Evolutionary conservation across 2,329 filamentous ascomycete species (phyloP).

Genomic region (Graphium sp.): DNA sequence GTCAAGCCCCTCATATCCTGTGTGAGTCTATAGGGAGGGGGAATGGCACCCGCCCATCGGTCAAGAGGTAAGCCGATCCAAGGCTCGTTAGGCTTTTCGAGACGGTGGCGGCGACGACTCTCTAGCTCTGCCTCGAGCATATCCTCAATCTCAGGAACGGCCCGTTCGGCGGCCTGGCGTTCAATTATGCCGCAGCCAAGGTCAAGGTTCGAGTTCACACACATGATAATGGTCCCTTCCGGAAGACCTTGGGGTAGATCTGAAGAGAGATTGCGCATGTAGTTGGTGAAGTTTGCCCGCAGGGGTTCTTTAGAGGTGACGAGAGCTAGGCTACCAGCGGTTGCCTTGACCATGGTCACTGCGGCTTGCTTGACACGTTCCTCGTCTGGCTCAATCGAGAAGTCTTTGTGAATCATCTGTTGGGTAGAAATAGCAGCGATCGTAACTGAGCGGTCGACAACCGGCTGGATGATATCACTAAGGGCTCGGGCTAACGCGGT

Average conservation of each 20-base stretch:
- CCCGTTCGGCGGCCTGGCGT: conserved; percentile 85
- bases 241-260: conserved; percentile 69
- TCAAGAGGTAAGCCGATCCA: conserved; percentile 72
- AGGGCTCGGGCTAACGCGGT: conserved; percentile 78
- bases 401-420: conserved; percentile 92
- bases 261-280: conserved; percentile 57
- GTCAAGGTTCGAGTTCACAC: conserved; percentile 94
- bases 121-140: conserved; percentile 74
- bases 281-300: conserved; percentile 92
- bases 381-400: conserved; percentile 82
- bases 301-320: conserved; percentile 98
- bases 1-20: conserved; percentile 58
- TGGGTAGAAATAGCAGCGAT: conserved; percentile 95
- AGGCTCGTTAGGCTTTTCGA: conserved; percentile 61
- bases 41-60: conserved; percentile 86
- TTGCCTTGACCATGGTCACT: conserved; percentile 85
- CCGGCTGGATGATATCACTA: conserved; percentile 90
- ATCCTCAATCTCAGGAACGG: conserved; percentile 86
- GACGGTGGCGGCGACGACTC: conserved; percentile 57
- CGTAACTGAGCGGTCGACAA: conserved; percentile 92
- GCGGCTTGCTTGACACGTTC: conserved; percentile 73
- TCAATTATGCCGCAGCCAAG: conserved; percentile 87
- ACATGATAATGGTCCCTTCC: conserved; percentile 94
- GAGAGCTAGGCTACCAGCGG: conserved; percentile 81
- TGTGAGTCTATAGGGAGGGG: conserved; percentile 79